A percentile compares a stretch with the other conserved stretches of the same genome.
Conservation (phyloP, 2,329 filamentous ascomycete genomes). For the Pleoardoris graminearum region DNA sequence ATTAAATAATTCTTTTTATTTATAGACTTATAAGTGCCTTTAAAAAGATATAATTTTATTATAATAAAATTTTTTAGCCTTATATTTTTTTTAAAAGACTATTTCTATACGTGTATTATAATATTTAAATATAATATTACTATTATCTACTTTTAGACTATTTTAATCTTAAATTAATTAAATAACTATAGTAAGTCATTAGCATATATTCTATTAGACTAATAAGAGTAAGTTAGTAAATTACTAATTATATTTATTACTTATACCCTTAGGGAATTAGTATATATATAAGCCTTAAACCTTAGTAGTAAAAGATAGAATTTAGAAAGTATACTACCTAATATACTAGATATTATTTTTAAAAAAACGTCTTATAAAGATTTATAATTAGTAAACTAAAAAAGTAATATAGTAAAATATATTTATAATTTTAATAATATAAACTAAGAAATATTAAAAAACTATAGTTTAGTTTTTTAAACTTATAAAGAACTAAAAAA, state of each 20-base stretch:
- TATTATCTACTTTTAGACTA: conserved; percentile 7
- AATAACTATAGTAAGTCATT: conserved; percentile 14
- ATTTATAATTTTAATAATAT: conserved; percentile 9
- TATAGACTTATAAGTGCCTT: conserved; percentile 15
- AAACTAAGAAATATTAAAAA: conserved; percentile 10
- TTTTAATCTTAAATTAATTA: conserved; percentile 6
- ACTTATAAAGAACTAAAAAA: conserved; percentile 11
- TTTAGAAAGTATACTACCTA: conserved; percentile 34
- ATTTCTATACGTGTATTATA: conserved; percentile 13
- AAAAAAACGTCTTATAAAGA: conserved; percentile 46
- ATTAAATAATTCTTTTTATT: conserved; percentile 18
- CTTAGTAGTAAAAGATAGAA: conserved; percentile 39
- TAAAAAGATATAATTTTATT: conserved; percentile 13
- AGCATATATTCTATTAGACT: conserved; percentile 5
- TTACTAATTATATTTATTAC: conserved; percentile 14
- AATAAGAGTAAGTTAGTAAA: background rate
- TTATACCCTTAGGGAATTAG: conserved; percentile 13
- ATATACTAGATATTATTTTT: conserved; percentile 40
- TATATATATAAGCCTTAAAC: conserved; percentile 19
- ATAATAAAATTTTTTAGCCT: conserved; percentile 11
- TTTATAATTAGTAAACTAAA: conserved; percentile 10
- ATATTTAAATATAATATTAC: conserved; percentile 17
- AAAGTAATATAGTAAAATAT: conserved; percentile 8
- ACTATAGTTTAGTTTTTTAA: conserved; percentile 9
- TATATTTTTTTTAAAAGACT: conserved; percentile 11